A percentile compares a stretch with the other conserved stretches of the same genome.
These are phyloP conservation scores for Cardamine occulta DNA, from an alignment of 345 rosid species.

Conservation along the genomic window DNA sequence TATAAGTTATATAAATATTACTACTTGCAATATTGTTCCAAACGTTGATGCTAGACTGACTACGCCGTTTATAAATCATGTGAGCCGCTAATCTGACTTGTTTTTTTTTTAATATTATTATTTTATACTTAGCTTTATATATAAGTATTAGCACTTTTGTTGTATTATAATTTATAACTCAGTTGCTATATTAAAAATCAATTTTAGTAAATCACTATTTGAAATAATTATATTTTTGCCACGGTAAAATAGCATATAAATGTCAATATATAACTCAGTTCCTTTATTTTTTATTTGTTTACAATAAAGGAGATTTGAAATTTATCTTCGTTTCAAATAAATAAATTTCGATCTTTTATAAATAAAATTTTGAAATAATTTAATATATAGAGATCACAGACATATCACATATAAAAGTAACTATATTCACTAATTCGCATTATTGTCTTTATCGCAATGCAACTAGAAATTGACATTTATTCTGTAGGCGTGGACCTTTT, in stretches of 20 bases:
- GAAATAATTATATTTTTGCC: neutral
- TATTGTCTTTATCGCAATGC: neutral
- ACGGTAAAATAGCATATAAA: too few species aligned
- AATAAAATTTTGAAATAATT: neutral
- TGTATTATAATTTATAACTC: neutral
- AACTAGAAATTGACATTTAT: neutral
- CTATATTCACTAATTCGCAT: neutral
- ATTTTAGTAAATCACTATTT: neutral
- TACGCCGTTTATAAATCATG: neutral
- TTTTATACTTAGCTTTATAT: neutral
- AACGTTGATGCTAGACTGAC: neutral
- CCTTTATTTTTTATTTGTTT: too few species aligned
- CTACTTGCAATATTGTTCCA: slow-evolving; percentile 13
- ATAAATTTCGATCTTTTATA: too few species aligned
- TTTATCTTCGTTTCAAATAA: too few species aligned
- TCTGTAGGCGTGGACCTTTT: neutral
- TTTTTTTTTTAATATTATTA: neutral
- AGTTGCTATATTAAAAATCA: neutral
- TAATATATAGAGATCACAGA: neutral
- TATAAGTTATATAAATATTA: neutral
- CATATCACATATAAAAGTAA: neutral
- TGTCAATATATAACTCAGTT: too few species aligned
- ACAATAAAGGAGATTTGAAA: too few species aligned
- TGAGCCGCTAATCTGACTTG: neutral
- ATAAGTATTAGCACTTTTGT: neutral